Percentiles rank a stretch among this genome's conserved stretches.
Evolutionary conservation across 805 yeast species (phyloP).

Genomic region (Metschnikowia reukaufii): DNA sequence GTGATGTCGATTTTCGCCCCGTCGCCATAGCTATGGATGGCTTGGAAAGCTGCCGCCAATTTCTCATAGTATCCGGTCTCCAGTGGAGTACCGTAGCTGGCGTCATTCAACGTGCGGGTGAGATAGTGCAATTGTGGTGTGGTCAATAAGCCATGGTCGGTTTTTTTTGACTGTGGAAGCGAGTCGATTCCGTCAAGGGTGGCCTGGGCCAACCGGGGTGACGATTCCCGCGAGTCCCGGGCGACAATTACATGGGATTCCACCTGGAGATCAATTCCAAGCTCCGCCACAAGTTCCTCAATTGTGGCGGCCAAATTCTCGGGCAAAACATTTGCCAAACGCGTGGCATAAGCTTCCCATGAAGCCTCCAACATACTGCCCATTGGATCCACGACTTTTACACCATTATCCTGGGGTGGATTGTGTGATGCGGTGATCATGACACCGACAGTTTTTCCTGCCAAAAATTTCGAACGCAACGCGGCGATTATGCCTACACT

Average conservation of each 20-base stretch:
- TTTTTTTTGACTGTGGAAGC: conserved; percentile 40
- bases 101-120: conserved; percentile 70
- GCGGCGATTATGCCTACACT: conserved; percentile 81
- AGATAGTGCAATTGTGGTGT: conserved; percentile 95
- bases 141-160: conserved; percentile 71
- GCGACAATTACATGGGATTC: conserved; percentile 63
- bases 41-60: conserved; percentile 52
- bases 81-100: conserved; percentile 57
- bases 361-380: conserved; percentile 83
- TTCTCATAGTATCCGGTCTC: conserved; percentile 72
- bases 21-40: conserved; percentile 34
- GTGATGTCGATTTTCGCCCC: conserved; percentile 45
- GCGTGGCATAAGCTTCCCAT: conserved; percentile 86
- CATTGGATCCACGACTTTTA: conserved; percentile 84
- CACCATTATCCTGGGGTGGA: conserved; percentile 70
- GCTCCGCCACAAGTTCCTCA: conserved; percentile 34
- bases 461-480: conserved; percentile 70
- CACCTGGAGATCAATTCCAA: conserved; percentile 46
- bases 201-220: conserved; percentile 60
- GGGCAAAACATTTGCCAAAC: conserved; percentile 66
- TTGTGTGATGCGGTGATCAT: conserved; percentile 97
- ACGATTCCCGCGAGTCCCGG: conserved; percentile 85
- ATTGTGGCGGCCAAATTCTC: conserved; percentile 45
- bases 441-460: conserved; percentile 78
- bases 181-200: conserved; percentile 61